These are phyloP conservation scores for Ophioceras dolichostomum DNA, from an alignment of 2,329 filamentous ascomycete genomes.

Conservation along the genomic window DNA sequence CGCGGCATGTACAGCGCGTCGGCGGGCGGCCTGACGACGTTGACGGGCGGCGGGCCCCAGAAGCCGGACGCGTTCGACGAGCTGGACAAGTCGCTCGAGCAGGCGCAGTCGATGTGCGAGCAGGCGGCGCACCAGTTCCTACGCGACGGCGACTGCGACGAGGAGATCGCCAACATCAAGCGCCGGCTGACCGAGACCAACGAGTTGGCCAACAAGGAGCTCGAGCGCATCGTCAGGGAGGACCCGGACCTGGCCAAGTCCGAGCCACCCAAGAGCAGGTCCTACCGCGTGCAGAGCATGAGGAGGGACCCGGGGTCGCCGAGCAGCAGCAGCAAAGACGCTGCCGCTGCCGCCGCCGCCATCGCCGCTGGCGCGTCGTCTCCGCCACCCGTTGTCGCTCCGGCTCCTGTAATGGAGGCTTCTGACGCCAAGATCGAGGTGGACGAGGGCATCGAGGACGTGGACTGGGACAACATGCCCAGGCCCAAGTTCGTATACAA, in stretches of 20 bases:
- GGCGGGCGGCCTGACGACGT: neutral
- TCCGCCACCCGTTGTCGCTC: neutral
- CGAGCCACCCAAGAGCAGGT: constrained; percentile 26
- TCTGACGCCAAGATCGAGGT: constrained; percentile 17
- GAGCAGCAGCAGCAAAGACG: constrained; percentile 12
- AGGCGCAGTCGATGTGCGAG: constrained; percentile 72
- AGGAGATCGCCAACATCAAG: constrained; percentile 60
- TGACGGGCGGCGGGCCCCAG: constrained; percentile 14
- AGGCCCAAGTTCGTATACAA: constrained; percentile 28
- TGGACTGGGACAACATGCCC: constrained; percentile 18
- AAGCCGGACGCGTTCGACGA: constrained; percentile 50
- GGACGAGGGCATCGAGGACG: constrained; percentile 28
- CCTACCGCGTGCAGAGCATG: constrained; percentile 40
- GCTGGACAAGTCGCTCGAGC: constrained; percentile 67
- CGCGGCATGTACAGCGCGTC: neutral
- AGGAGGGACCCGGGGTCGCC: constrained; percentile 25
- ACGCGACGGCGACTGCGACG: constrained; percentile 74
- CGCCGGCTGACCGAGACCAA: constrained; percentile 51
- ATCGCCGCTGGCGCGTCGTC: neutral
- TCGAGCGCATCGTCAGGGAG: constrained; percentile 41
- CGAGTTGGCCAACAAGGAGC: constrained; percentile 46
- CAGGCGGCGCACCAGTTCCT: constrained; percentile 80
- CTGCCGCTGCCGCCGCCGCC: neutral
- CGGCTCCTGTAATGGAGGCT: neutral
- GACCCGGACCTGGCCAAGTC: constrained; percentile 31